phyloP scores from a whole-genome alignment of 768 basidiomycete species.

The Calocera cornea region DNA sequence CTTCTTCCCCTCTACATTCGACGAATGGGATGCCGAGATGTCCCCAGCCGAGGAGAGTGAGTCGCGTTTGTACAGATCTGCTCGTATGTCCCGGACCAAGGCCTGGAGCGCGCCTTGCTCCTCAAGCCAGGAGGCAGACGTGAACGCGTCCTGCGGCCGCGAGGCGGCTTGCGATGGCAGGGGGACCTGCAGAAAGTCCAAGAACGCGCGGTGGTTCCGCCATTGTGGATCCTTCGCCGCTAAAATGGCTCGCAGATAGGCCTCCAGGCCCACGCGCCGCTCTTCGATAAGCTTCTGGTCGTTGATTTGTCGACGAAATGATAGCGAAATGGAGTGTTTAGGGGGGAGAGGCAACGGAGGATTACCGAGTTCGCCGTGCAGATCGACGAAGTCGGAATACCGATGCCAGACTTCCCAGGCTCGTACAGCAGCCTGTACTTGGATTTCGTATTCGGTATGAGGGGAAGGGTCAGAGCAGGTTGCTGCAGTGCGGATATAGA shows the following conservation, averaged over 20 bases:
- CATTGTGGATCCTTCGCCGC: constrained; percentile 68
- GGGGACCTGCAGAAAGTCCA: constrained; percentile 78
- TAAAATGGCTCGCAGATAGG: constrained; percentile 75
- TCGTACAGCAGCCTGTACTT: constrained; percentile 74
- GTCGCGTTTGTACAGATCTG: constrained; percentile 78
- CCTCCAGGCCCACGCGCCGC: constrained; percentile 61
- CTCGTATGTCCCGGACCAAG: constrained; percentile 65
- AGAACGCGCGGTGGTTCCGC: constrained; percentile 66
- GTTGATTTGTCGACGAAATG: constrained; percentile 40
- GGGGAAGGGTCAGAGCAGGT: constrained; percentile 54
- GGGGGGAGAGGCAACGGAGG: constrained; percentile 73
- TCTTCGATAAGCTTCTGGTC: constrained; percentile 54
- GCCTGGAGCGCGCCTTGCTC: constrained; percentile 71
- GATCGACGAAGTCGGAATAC: constrained; percentile 86
- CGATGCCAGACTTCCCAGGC: constrained; percentile 91
- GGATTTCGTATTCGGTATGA: constrained; percentile 72
- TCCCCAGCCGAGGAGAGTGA: constrained; percentile 65
- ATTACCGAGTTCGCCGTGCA: constrained; percentile 68
- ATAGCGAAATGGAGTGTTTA: constrained; percentile 62
- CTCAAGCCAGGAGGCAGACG: constrained; percentile 73
- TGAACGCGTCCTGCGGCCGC: constrained; percentile 31
- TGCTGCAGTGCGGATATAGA: constrained; percentile 20
- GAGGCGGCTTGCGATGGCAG: constrained; percentile 22
- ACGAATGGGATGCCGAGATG: constrained; percentile 55
- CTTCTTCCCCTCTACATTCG: constrained; percentile 75